phyloP scores from a whole-genome alignment of 805 yeast species.

The Sugiyamaella lignohabitans region DNA sequence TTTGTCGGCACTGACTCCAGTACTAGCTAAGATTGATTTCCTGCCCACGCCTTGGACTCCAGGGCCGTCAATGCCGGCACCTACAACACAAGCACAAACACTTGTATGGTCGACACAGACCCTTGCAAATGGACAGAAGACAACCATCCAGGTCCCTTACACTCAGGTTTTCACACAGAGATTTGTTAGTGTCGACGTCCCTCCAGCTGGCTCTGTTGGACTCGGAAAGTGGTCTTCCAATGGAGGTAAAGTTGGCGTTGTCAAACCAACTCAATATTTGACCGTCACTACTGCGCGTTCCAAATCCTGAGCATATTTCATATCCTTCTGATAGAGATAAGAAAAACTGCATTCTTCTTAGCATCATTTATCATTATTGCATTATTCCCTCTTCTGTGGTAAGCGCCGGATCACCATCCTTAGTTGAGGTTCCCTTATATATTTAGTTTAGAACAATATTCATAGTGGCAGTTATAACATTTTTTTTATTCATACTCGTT shows the following conservation, averaged over 20 bases:
- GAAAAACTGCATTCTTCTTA: neutral
- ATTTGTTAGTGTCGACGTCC: conserved; percentile 38
- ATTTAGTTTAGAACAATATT: no score
- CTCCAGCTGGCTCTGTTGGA: conserved; percentile 66
- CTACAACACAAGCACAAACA: conserved; percentile 15
- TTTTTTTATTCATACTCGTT: neutral
- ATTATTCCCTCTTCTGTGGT: neutral
- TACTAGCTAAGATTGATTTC: conserved; percentile 12
- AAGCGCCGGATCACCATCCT: no score
- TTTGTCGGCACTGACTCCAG: neutral
- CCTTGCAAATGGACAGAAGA: conserved; percentile 25
- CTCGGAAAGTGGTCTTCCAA: conserved; percentile 49
- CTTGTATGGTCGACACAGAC: conserved; percentile 22
- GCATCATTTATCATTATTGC: neutral
- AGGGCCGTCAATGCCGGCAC: conserved; percentile 7
- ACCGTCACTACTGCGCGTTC: conserved; percentile 12
- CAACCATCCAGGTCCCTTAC: conserved; percentile 37
- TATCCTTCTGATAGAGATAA: neutral
- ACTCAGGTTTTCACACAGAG: conserved; percentile 37
- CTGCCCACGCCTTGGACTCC: conserved; percentile 11
- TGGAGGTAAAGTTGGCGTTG: conserved; percentile 56
- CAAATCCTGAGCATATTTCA: neutral
- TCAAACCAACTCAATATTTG: conserved; percentile 15
- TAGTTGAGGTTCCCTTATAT: no score
- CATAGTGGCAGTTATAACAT: no score